Evolutionary conservation across 192 early-diverging fungal genomes (phyloP), one percentile per base, ranked within the genome.

Genomic region (Coemansia sp.): DNA sequence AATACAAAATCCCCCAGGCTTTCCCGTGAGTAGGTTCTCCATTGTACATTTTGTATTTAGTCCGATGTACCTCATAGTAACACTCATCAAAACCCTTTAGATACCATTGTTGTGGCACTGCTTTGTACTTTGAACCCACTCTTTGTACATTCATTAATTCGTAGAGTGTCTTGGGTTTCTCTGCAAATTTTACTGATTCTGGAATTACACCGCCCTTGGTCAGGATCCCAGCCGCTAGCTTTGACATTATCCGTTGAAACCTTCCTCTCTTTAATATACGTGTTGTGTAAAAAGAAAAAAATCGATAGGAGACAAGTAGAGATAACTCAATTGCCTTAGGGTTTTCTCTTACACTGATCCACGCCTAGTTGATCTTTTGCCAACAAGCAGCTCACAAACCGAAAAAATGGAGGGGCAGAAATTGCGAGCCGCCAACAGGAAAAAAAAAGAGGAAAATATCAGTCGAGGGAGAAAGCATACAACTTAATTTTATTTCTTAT

Each of bases 61-160:
- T 60, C 14, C 44, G 32, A 28, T 69, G 64, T 1, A 78, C 50
- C 48, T 78, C 70, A 26, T 73, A 78, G 47, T 62, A 78, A 51
- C 69, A 78, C 48, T 51, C 44, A 16, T 72, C 56, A 19, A 78
- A 72, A 19, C 70, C 70, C 60, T 78, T 78, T 49, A 68, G 54
- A 63, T 63, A 78, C 69, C 69, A 78, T 22, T 73, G 70, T 30
- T 56, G 54, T n/a, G 76, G 69, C 48, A 62, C 62, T 10, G 55
- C 70, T 38, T 73, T 72, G 62, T 65, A 60, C 25, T 63, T 63
- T 0, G 63, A 63, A 22, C 69, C 66, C 52, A 54, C 10, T 9
- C 66, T 65, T 27, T 78, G 76, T 12, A 78, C 70, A 48, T 78
- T 78, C 3, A 78, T 23, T 0, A 78, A 66, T 54, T 78, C 76